Base-by-base conservation (phyloP, 2,329 filamentous ascomycete genomes). In the Mycosphaerella arachidis region DNA sequence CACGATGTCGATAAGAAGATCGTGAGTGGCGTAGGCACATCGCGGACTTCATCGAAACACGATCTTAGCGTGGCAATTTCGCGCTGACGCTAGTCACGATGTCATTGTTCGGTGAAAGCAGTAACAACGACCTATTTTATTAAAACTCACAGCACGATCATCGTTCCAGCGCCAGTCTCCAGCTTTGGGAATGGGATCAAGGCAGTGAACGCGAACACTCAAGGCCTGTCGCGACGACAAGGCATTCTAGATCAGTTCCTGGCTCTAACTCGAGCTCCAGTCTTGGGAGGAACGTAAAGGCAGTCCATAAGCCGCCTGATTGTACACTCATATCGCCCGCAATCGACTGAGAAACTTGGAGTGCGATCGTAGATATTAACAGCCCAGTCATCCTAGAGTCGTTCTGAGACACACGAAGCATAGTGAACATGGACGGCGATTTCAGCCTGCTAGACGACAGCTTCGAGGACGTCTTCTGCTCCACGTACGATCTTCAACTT, bases 381-480 rank as follows among this genome's bases (percentile, higher is more conserved):
- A n/a, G 37, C 53, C n/a, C 37, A 43, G 27, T 8, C 37, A 20
- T 16, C 20, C 6, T 24, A 18, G 9, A 35, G 6, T 9, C 6
- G 30, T 35, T 12, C n/a, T 20, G n/a, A 16, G 3, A 4, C 35
- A 18, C 50, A 53, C 3, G 20, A 10, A 29, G 18, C 46, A 29
- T 9, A 40, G 13, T 33, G 24, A 46, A 18, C 31, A 63, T 63
- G 61, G 61, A 63, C 12, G 16, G 13, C 40, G 35, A 63, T 48
- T 52, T 63, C 52, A 51, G 45, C 18, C 24, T 60, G 5, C 61
- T 63, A 10, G 40, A 51, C 27, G 13, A 24, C 20, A 56, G 57
- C 12, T 63, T 63, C 40, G 61, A 63, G 43, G 58, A 63, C 24
- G 46, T 57, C 12, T 53, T 63, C 31, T 24, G n/a, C n/a, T 56